These are phyloP conservation scores for Pyrenula aspistea DNA, from an alignment of 495 filamentous ascomycete genomes.

Conservation along the genomic window DNA sequence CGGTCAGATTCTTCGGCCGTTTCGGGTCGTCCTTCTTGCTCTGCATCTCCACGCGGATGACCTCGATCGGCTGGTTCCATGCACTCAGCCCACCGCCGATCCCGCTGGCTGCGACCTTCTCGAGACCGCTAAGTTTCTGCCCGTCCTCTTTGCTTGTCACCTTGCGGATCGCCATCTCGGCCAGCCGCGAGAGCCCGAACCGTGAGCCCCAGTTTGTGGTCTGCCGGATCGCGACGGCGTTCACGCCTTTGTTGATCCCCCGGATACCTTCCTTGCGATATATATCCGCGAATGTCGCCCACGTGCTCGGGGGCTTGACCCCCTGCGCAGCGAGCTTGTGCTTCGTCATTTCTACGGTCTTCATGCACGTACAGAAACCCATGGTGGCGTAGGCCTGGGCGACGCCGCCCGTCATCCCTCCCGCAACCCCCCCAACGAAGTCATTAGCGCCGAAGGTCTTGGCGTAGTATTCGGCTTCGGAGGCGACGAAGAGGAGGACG, in stretches of 20 bases:
- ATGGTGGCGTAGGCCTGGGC: constrained; percentile 98
- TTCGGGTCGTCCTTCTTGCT: constrained; percentile 96
- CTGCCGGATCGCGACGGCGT: constrained; percentile 94
- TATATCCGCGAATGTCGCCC: constrained; percentile 92
- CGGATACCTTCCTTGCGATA: constrained; percentile 88
- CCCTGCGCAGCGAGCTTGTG: constrained; percentile 82
- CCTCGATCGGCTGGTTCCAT: constrained; percentile 99
- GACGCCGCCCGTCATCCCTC: constrained; percentile 88
- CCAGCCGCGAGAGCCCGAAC: constrained; percentile 84
- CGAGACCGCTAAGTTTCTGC: constrained; percentile 60
- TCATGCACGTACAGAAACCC: constrained; percentile 99
- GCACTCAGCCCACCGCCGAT: constrained; percentile 88
- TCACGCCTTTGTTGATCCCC: constrained; percentile 96
- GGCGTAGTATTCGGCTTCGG: constrained; percentile 92
- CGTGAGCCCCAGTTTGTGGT: constrained; percentile 98
- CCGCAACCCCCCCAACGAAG: constrained; percentile 78
- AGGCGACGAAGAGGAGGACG: constrained; percentile 96
- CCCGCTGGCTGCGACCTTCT: constrained; percentile 84
- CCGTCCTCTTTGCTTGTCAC: constrained; percentile 68
- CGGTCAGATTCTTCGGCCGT: constrained; percentile 95
- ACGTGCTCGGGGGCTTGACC: constrained; percentile 75
- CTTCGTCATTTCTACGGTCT: constrained; percentile 99
- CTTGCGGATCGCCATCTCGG: constrained; percentile 77
- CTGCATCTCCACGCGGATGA: constrained; percentile 99
- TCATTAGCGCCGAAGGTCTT: constrained; percentile 67